These are phyloP conservation scores for Ambrosiella xylebori DNA, from an alignment of 2,329 filamentous ascomycete species.

Conservation along the genomic window DNA sequence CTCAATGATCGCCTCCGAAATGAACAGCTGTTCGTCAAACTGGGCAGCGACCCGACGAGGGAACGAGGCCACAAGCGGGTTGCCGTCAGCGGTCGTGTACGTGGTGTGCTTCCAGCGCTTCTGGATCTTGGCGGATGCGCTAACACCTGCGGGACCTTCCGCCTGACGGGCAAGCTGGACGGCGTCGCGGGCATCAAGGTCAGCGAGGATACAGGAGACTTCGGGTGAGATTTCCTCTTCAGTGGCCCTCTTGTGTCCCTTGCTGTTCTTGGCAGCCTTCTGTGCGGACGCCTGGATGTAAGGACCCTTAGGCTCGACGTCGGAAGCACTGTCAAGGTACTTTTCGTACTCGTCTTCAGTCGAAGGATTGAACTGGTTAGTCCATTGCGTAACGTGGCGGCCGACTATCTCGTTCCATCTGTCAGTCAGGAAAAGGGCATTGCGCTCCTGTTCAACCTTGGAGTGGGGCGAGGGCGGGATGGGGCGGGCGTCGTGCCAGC, in stretches of 20 bases:
- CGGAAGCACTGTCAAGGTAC: background rate
- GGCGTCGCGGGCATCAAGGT: constrained; percentile 1
- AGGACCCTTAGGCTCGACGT: background rate
- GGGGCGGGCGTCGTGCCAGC: constrained; percentile 29
- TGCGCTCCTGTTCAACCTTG: constrained; percentile 34
- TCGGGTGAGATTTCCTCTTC: background rate
- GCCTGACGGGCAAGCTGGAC: constrained; percentile 8
- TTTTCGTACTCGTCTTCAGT: constrained; percentile 11
- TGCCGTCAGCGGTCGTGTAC: constrained; percentile 11
- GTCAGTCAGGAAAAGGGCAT: constrained; percentile 32
- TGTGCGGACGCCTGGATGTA: background rate
- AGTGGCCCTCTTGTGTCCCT: background rate
- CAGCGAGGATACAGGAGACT: background rate
- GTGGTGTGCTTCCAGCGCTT: constrained; percentile 13
- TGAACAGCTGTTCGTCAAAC: constrained; percentile 23
- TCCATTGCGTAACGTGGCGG: constrained; percentile 28
- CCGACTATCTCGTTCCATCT: constrained; percentile 32
- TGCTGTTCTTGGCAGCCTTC: background rate
- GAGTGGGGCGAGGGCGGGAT: constrained; percentile 28
- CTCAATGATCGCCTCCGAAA: constrained; percentile 30
- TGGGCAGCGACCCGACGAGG: constrained; percentile 26
- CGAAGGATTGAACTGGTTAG: constrained; percentile 18
- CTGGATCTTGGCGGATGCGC: constrained; percentile 14
- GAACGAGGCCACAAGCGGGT: constrained; percentile 20
- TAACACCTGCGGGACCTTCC: constrained; percentile 5